Evolutionary conservation across 805 yeast species (phyloP), one percentile per base, ranked within the genome.

Genomic region (Candida qinlingensis): DNA sequence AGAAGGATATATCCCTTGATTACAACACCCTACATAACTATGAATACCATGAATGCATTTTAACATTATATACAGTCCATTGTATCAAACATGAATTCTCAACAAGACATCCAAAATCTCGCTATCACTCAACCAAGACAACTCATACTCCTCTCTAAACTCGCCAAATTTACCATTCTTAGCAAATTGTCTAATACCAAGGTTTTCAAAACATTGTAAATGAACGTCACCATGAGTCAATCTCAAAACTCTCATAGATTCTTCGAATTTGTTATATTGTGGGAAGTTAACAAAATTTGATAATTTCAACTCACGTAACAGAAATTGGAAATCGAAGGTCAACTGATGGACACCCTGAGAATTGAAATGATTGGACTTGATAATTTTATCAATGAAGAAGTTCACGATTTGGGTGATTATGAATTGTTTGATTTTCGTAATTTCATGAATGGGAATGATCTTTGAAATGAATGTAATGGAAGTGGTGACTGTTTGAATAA

Each of bases 81-180:
- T 3, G 34, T 49, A 44, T 31, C 38, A 25, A 26, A 55, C 55
- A 40, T 56, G 53, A 28, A 69, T 58, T 51, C 74, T 64, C 43
- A 66, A 60, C 44, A 70, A 51, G 19, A 68, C 66, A 54, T 70
- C 73, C 44, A 67, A 61, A 8, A 70, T 58, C 40, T 68, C 73
- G 12, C 62, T 54, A 47, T 69, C 68, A 27, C 46, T 53, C 35
- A 69, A 48, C 37, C 52, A 51, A 7, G 45, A 45, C 5, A 69
- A 42, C 2, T 46, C 37, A 26, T 59, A 41, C 8, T 46, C 44
- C 2, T 53, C 43, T 50, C 57, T 66, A 28, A 71, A 38, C 7
- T 53, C 61, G 1, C 37, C 40, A 45, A 60, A 71, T 3, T 64
- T 54, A 6, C 65, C 61, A 9, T 45, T 51, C 19, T 59, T 57